A percentile compares a stretch with the other conserved stretches of the same genome.
phyloP scores from a whole-genome alignment of 805 yeast species.

The Metschnikowia orientalis region DNA sequence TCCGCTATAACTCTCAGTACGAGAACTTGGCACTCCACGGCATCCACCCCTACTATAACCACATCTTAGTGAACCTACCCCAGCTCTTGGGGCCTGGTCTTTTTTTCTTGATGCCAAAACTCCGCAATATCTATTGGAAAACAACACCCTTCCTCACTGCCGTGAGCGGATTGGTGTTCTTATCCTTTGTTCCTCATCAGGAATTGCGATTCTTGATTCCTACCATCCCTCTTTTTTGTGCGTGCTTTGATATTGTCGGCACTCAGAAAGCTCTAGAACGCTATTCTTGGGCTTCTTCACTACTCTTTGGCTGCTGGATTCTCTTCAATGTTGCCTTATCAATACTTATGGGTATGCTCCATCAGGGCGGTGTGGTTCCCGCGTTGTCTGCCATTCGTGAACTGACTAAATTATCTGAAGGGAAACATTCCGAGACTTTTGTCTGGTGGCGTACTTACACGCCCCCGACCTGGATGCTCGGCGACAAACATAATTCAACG shows the following conservation, averaged over 20 bases:
- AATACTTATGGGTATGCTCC: constrained; percentile 70
- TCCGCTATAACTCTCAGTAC: constrained; percentile 59
- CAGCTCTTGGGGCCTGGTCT: constrained; percentile 75
- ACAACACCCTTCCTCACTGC: constrained; percentile 59
- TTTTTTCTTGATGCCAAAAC: constrained; percentile 39
- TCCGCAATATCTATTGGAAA: constrained; percentile 32
- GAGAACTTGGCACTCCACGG: constrained; percentile 76
- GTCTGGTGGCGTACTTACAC: constrained; percentile 94
- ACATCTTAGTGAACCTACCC: constrained; percentile 71
- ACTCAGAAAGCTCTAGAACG: constrained; percentile 9
- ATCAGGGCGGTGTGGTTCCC: constrained; percentile 87
- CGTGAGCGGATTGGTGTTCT: constrained; percentile 53
- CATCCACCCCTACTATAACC: constrained; percentile 73
- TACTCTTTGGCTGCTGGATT: constrained; percentile 47
- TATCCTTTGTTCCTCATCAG: constrained; percentile 85
- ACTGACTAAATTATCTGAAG: constrained; percentile 3
- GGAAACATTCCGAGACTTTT: constrained; percentile 29
- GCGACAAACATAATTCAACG: constrained; percentile 19
- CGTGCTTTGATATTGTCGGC: constrained; percentile 48
- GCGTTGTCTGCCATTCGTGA: constrained; percentile 44
- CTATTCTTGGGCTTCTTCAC: constrained; percentile 12
- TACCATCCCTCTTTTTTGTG: constrained; percentile 61
- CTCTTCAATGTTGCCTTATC: constrained; percentile 58
- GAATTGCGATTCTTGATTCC: constrained; percentile 88
- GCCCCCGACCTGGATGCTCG: constrained; percentile 86